Base-by-base conservation (phyloP, 805 yeast species). In the Kazachstania taianensis region DNA sequence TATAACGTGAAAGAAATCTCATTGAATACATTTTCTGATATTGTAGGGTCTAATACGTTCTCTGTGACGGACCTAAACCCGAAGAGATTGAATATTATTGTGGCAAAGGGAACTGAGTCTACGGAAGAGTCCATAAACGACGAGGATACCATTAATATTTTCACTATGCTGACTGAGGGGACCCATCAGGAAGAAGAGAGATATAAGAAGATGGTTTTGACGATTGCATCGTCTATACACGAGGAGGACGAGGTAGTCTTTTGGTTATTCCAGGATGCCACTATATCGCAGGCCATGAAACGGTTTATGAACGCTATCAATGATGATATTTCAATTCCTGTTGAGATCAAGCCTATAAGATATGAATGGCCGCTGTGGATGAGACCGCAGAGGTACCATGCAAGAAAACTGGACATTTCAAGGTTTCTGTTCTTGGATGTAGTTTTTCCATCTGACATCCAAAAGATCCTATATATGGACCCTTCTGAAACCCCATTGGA, bases 311-410 rank as follows among this genome's bases (percentile, higher is more conserved):
- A 84, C 7, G 16, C 13, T 3, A 33, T 52, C 9, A 45, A 44
- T 33, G 16, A 24, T 12, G 26, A 41, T 14, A n/a, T 30, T 0
- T 20, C 28, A 2, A 19, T 40, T 5, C 33, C 29, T 25, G 47
- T 41, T 1, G 30, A 25, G 6, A 42, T 52, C 6, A 89, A 85
- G 48, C 58, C 85, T 30, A 66, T 92, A n/a, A 73, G 81, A 1
- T 89, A 82, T 56, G 79, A 81, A 43, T 89, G 98, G 98, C 98
- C 98, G 10, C 56, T 65, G 7, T 89, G 96, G 94, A 63, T 89
- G 15, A 69, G 87, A 33, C 69, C 69, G 3, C 97, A 89, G 59
- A 57, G 78, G 25, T 89, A 81, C 44, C 74, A 74, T 49, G 86
- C 79, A 50, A 67, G 96, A 42, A 75, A 78, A 3, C 74, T 85